Evolutionary conservation across 768 basidiomycete species (phyloP).

Genomic region (Lactarius hengduanensis): DNA sequence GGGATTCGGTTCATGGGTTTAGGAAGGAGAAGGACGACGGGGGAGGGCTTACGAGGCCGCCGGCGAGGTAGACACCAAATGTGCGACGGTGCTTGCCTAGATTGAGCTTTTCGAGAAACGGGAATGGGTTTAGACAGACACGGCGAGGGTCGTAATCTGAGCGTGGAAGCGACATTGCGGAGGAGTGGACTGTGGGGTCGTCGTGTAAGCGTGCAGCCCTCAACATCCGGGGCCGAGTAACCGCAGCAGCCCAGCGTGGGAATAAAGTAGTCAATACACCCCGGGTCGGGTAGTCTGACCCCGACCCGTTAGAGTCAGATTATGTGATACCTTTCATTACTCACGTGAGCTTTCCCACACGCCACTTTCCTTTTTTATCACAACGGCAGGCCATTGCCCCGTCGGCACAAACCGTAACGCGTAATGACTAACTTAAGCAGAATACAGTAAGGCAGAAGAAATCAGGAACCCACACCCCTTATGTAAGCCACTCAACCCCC

Average conservation of each 20-base stretch:
- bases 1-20: conserved; percentile 2
- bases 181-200: neutral
- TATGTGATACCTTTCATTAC: no score
- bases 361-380: no score
- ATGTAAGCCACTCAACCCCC: no score
- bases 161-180: conserved; percentile 60
- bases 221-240: neutral
- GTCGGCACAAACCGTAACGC: no score
- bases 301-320: no score
- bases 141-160: conserved; percentile 82
- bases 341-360: no score
- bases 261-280: neutral
- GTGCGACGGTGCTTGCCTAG: conserved; percentile 78
- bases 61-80: conserved; percentile 87
- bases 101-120: conserved; percentile 49
- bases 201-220: neutral
- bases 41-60: conserved; percentile 71
- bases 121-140: conserved; percentile 86
- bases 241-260: conserved; percentile 9
- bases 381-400: no score
- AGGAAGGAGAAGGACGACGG: conserved; percentile 14
- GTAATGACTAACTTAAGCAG: no score
- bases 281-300: no score
- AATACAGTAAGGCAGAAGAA: no score
- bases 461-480: no score